These are phyloP conservation scores for Royoungia palumana DNA, from an alignment of 768 basidiomycete species.

Conservation along the genomic window DNA sequence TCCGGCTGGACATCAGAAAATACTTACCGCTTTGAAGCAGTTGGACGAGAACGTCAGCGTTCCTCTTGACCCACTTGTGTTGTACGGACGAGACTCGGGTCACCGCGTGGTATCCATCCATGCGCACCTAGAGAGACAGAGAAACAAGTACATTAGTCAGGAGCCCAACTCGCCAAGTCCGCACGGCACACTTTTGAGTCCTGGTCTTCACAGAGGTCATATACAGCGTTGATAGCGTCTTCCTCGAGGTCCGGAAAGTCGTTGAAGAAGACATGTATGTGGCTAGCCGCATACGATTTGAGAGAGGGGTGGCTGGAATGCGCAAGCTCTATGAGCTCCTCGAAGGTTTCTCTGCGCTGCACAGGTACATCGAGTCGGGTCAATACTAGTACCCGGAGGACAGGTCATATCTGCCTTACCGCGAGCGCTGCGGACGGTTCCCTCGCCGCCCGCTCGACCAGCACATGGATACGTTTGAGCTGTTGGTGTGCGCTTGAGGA, in stretches of 20 bases:
- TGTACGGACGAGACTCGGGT: conserved; percentile 47
- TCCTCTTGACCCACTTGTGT: conserved; percentile 61
- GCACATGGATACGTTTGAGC: conserved; percentile 24
- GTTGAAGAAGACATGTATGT: conserved; percentile 56
- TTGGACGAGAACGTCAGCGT: conserved; percentile 74
- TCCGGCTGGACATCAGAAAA: not conserved
- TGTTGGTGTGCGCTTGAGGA: conserved; percentile 19
- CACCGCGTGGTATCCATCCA: conserved; percentile 63
- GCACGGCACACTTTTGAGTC: conserved; percentile 42
- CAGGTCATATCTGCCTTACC: conserved; percentile 31
- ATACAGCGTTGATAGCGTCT: conserved; percentile 71
- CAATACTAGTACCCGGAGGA: not conserved
- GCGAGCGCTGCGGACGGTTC: conserved; percentile 35
- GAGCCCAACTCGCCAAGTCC: conserved; percentile 5
- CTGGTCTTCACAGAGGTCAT: conserved; percentile 74
- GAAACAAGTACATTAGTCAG: conserved; percentile 1
- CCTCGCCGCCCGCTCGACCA: conserved; percentile 45
- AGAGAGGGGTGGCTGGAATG: conserved; percentile 44
- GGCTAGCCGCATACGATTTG: conserved; percentile 56
- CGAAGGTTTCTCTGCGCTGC: conserved; percentile 52
- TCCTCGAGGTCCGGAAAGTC: conserved; percentile 74
- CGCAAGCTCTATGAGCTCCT: conserved; percentile 51
- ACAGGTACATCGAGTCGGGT: conserved; percentile 11
- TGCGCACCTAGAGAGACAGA: conserved; percentile 49
- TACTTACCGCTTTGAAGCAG: conserved; percentile 68